Percentiles rank a stretch among this genome's conserved stretches.
phyloP scores from a whole-genome alignment of 257 asterid genomes.

The Capsicum chinense region DNA sequence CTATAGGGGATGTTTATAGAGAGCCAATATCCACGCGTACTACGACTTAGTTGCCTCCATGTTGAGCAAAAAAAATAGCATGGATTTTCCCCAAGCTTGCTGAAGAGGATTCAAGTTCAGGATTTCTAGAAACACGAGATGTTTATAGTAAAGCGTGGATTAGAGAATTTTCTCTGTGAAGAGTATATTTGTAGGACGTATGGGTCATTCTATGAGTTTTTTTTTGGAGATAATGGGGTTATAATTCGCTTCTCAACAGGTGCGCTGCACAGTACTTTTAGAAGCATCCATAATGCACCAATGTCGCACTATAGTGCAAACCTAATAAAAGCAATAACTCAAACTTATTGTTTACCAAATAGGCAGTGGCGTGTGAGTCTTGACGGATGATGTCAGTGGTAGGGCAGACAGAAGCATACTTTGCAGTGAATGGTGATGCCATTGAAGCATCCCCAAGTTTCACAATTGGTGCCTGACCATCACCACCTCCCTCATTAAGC shows the following conservation, averaged over 20 bases:
- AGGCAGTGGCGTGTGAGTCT: constrained; percentile 33
- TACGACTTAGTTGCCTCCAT: not conserved
- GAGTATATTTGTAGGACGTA: not conserved
- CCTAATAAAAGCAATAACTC: too few relatives aligned
- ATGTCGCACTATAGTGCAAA: not conserved
- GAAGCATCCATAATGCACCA: not conserved
- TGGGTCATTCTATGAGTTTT: not conserved
- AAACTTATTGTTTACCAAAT: too few relatives aligned
- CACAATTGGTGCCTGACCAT: constrained; percentile 85
- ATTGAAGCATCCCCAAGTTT: constrained; percentile 98
- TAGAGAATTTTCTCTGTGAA: not conserved
- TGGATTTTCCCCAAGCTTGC: not conserved
- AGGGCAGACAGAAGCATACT: constrained; percentile 95
- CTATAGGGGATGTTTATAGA: not conserved
- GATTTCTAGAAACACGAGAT: not conserved
- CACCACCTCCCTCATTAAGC: constrained; percentile 86
- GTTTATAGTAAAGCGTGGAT: not conserved
- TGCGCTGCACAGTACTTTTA: not conserved
- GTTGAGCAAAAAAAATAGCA: not conserved
- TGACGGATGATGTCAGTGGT: constrained; percentile 92
- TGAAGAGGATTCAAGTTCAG: not conserved
- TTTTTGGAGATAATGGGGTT: not conserved
- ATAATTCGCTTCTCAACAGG: not conserved
- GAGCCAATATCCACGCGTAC: not conserved
- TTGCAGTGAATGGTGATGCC: constrained; percentile 98